phyloP scores from a whole-genome alignment of 257 asterid genomes.

The Nyctanthes arbortristis region DNA sequence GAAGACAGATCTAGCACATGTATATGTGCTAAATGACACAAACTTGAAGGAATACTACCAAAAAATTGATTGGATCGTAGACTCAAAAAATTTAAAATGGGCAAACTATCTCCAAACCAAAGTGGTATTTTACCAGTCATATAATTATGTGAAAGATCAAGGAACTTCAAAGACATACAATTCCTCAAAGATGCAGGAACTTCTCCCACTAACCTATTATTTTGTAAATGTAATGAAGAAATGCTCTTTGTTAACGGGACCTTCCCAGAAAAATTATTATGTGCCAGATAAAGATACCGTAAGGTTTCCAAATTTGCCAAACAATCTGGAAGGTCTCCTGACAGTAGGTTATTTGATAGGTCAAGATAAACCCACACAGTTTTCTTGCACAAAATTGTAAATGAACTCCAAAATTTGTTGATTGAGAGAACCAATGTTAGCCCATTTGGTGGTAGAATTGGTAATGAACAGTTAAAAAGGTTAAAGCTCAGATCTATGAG shows the following conservation, averaged over 20 bases:
- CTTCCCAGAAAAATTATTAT: slow-evolving; percentile 16
- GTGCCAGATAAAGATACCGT: neutral
- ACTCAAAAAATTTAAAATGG: slow-evolving; percentile 2
- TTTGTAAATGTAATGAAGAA: neutral
- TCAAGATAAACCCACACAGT: neutral
- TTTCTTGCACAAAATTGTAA: neutral
- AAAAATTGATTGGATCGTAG: neutral
- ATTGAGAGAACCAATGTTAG: neutral
- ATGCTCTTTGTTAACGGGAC: slow-evolving; percentile 1
- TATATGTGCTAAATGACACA: slow-evolving; percentile 8
- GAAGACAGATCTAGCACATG: slow-evolving; percentile 28
- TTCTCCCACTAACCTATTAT: slow-evolving; percentile 19
- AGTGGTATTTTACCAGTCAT: slow-evolving; percentile 18
- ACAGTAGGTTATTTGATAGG: slow-evolving; percentile 16
- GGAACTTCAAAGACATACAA: slow-evolving; percentile 5
- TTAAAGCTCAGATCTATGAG: slow-evolving; percentile 9
- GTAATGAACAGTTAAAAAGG: slow-evolving; percentile 2
- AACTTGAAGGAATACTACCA: slow-evolving; percentile 12
- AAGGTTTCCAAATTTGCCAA: neutral
- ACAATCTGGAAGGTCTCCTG: slow-evolving; percentile 19
- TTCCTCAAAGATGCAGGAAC: slow-evolving; percentile 25
- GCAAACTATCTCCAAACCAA: slow-evolving; percentile 15
- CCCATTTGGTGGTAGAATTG: neutral
- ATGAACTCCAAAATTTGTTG: slow-evolving; percentile 11
- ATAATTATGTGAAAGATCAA: slow-evolving; percentile 17